A percentile compares a stretch with the other conserved stretches of the same genome.
These are phyloP conservation scores for Cicer cuneatum DNA, from an alignment of 306 rosid species.

Conservation along the genomic window DNA sequence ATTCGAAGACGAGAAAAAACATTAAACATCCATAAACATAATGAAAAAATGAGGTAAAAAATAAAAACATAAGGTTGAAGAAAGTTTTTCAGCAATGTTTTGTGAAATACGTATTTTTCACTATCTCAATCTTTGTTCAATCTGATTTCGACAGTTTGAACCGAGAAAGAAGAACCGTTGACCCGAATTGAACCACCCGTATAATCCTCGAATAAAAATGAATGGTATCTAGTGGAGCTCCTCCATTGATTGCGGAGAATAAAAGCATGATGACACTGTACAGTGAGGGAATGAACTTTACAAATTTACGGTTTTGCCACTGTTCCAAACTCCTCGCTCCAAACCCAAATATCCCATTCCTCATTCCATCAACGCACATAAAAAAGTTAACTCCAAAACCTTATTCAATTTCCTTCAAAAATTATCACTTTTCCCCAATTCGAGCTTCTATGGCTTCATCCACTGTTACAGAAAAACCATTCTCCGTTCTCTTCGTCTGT, in stretches of 20 bases:
- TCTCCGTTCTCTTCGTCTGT: constrained; percentile 82
- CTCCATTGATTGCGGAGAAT: constrained; percentile 20
- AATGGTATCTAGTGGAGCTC: background rate
- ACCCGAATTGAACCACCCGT: no score
- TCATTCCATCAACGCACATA: constrained; percentile 30
- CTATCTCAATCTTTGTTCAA: no score
- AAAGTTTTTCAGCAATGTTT: no score
- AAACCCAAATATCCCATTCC: constrained; percentile 31
- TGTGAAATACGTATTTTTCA: no score
- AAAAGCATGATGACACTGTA: constrained; percentile 47
- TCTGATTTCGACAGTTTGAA: no score
- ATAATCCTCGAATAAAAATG: background rate
- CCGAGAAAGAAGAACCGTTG: no score
- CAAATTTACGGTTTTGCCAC: constrained; percentile 64
- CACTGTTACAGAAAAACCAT: constrained; percentile 57
- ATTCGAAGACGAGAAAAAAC: no score
- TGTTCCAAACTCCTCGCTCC: constrained; percentile 31
- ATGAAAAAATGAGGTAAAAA: no score
- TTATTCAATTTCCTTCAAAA: constrained; percentile 40
- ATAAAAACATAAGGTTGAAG: no score
- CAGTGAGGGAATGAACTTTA: background rate
- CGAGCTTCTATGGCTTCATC: constrained; percentile 67
- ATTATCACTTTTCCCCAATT: constrained; percentile 41
- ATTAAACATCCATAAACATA: no score
- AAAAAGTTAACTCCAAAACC: constrained; percentile 32